Percentiles rank a stretch among this genome's conserved stretches.
These are phyloP conservation scores for Cercospora sp. DNA, from an alignment of 2,329 filamentous ascomycete genomes.

Conservation along the genomic window DNA sequence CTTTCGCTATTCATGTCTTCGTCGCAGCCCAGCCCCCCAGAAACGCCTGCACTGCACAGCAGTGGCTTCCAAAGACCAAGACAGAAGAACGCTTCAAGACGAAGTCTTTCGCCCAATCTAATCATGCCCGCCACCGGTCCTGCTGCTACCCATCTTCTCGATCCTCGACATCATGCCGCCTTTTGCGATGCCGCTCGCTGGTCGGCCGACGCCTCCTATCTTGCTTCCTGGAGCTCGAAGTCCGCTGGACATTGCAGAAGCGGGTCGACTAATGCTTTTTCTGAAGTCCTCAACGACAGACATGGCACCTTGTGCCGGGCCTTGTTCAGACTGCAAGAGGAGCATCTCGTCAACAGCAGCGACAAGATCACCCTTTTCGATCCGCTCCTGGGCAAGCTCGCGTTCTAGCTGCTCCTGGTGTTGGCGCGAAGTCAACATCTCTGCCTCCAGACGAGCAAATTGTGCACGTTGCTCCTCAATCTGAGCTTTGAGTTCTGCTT, in stretches of 20 bases:
- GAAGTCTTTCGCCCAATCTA: neutral
- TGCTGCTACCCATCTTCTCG: conserved; percentile 20
- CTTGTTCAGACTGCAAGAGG: conserved; percentile 57
- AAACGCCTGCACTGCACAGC: conserved; percentile 8
- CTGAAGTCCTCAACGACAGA: conserved; percentile 52
- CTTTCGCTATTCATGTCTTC: conserved; percentile 7
- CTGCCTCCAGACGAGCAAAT: conserved; percentile 71
- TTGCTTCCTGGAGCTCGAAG: conserved; percentile 62
- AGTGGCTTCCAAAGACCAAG: neutral
- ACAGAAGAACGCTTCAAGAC: neutral
- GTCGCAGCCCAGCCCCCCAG: neutral
- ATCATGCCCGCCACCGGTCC: conserved; percentile 3
- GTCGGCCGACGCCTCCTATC: conserved; percentile 37
- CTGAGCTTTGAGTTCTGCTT: conserved; percentile 44
- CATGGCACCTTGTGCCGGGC: conserved; percentile 41
- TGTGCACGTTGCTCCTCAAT: conserved; percentile 69
- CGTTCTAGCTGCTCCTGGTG: conserved; percentile 70
- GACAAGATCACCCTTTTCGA: conserved; percentile 82
- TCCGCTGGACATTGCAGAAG: conserved; percentile 43
- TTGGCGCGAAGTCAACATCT: conserved; percentile 66
- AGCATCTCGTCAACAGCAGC: conserved; percentile 83
- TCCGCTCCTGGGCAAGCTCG: conserved; percentile 70
- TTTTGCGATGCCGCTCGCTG: conserved; percentile 12
- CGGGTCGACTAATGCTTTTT: conserved; percentile 57
- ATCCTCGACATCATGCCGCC: conserved; percentile 21